Evolutionary conservation across 2,329 filamentous ascomycete species (phyloP), one percentile per base, ranked within the genome.

Genomic region (Penicillium polonicum): DNA sequence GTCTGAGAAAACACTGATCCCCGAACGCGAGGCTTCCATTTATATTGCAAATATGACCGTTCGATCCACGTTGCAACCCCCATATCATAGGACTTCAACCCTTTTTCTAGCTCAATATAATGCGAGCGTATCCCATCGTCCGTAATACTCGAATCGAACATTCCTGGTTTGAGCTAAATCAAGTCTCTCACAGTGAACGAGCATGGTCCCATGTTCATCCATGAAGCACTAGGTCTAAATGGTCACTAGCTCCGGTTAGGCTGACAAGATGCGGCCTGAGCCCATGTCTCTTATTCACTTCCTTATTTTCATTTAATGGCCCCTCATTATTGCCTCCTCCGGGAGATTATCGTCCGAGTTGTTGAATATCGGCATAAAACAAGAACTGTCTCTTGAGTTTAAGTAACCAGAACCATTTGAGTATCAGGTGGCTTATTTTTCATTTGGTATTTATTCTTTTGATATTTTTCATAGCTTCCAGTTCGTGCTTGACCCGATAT

Each of bases 211-310:
- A 58, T 61, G 27, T 48, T 54, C 49, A 51, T 57, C 35, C 27
- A 52, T 44, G 23, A 49, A 58, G 35, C 25, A 53, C 60, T 65
- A 63, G 55, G n/a, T 55, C 59, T 27, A 49, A 58, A 50, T 41
- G 19, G 52, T 61, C 55, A 33, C 27, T 59, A 63, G 52, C 31
- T 42, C 45, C 52, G 41, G 43, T 60, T 49, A 54, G 60, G 48
- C 58, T 63, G 60, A 63, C 55, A 61, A 59, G 52, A 59, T 61
- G 62, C 48, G 60, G 62, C 49, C 62, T 62, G 62, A 60, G 60
- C 60, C 45, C 58, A 35, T 17, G 52, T 12, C 21, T 51, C 21
- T 56, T 27, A 19, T 38, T 44, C 31, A 19, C 46, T 57, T 56
- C 25, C n/a, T 36, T 15, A 17, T 19, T 59, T 45, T 54, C 45